These are phyloP conservation scores for Pleurotus citrinopileatus DNA, from an alignment of 768 basidiomycete genomes.

Conservation along the genomic window DNA sequence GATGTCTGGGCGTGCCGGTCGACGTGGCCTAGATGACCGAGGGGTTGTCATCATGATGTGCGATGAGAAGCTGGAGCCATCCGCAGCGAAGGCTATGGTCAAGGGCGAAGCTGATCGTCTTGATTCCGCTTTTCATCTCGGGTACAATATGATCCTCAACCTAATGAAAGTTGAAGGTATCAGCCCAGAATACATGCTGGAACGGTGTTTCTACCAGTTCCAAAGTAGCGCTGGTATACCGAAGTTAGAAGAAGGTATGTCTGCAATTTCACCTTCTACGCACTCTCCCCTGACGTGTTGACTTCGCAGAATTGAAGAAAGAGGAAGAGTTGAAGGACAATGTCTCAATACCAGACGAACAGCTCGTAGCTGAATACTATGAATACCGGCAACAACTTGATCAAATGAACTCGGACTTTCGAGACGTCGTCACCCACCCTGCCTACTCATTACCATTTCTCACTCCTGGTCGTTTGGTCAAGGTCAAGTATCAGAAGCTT, in stretches of 20 bases:
- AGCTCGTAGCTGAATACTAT: slow-evolving; percentile 84
- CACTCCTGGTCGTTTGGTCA: slow-evolving; percentile 88
- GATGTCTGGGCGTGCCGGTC: slow-evolving; percentile 98
- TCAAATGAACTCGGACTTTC: slow-evolving; percentile 84
- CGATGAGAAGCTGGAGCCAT: slow-evolving; percentile 95
- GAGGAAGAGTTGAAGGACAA: slow-evolving; percentile 66
- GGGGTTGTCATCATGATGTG: slow-evolving; percentile 99
- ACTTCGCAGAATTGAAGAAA: slow-evolving; percentile 58
- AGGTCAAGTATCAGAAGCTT: slow-evolving; percentile 78
- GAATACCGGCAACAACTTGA: slow-evolving; percentile 92
- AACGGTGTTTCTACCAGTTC: slow-evolving; percentile 97
- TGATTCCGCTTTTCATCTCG: slow-evolving; percentile 97
- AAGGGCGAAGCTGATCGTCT: slow-evolving; percentile 96
- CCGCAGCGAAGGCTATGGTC: slow-evolving; percentile 92
- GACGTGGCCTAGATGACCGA: slow-evolving; percentile 96
- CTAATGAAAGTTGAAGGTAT: slow-evolving; percentile 98
- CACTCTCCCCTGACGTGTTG: too few species aligned
- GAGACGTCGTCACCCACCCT: slow-evolving; percentile 92
- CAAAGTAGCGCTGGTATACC: slow-evolving; percentile 95
- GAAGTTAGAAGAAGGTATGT: slow-evolving; percentile 74
- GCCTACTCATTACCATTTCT: slow-evolving; percentile 94
- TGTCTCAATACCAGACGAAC: slow-evolving; percentile 81
- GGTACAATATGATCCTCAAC: slow-evolving; percentile 99
- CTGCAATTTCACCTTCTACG: too few species aligned
- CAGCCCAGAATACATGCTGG: slow-evolving; percentile 97